A percentile compares a stretch with the other conserved stretches of the same genome.
Evolutionary conservation across 768 basidiomycete genomes (phyloP).

Genomic region (Glaciozyma antarctica): DNA sequence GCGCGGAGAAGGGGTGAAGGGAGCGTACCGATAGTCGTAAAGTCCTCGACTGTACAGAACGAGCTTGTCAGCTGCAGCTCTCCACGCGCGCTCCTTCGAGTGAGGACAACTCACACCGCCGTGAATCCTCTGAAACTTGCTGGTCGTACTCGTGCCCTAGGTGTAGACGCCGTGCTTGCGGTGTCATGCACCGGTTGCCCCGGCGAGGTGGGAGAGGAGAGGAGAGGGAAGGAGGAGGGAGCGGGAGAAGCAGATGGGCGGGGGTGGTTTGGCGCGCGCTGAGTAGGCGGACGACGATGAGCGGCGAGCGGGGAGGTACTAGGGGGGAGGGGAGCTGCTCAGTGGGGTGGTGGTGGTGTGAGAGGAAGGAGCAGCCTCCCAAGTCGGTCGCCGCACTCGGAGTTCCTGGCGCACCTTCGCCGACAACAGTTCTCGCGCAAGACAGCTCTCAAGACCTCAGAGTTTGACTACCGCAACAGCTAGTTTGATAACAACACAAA

Average conservation of each 20-base stretch:
- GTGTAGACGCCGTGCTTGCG: not conserved
- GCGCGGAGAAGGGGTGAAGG: no score
- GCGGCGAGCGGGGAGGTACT: not conserved
- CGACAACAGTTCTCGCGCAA: not conserved
- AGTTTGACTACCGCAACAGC: not conserved
- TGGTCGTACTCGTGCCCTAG: not conserved
- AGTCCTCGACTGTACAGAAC: slow-evolving; percentile 21
- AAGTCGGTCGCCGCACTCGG: no score
- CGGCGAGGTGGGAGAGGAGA: not conserved
- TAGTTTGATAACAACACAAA: not conserved
- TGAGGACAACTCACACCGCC: slow-evolving; percentile 17
- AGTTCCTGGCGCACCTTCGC: not conserved
- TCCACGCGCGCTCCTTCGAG: not conserved
- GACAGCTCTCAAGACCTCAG: not conserved
- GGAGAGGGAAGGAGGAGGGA: not conserved
- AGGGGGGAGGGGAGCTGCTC: not conserved
- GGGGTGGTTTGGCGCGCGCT: not conserved
- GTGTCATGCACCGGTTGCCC: not conserved
- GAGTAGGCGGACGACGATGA: not conserved
- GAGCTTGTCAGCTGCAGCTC: no score
- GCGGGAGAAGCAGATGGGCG: not conserved
- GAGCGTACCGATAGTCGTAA: slow-evolving; percentile 17
- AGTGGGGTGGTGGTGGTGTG: no score
- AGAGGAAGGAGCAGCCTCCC: no score
- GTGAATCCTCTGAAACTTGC: slow-evolving; percentile 8